Evolutionary conservation across 352 stramenopile genomes (phyloP), one percentile per base, ranked within the genome.

Genomic region (Pythium insidiosum): DNA sequence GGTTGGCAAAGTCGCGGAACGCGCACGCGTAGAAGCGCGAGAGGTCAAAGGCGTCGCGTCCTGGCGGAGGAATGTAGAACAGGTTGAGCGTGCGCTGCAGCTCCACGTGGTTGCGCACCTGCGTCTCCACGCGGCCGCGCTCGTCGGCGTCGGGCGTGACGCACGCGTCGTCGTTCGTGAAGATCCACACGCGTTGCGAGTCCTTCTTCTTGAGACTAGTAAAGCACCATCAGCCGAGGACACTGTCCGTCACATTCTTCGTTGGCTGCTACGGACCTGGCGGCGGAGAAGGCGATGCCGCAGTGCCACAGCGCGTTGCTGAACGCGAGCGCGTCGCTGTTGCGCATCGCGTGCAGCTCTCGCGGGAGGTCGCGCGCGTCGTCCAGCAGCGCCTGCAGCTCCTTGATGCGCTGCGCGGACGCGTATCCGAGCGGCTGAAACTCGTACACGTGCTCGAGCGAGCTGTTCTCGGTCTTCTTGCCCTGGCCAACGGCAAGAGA

Each of bases 291-390:
- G 6, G 73, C 69, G 20, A 89, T 84, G 16, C 76, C 73, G 46
- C 73, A 87, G 53, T 89, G 76, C 79, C 79, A 92, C 24, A 92
- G 53, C 25, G 75, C 75, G 23, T 92, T 92, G 58, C 79, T 92
- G 51, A 92, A 76, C 2, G 73, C 66, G 6, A 92, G 45, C 15
- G 55, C 58, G 2, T 88, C 76, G 10, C 39, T 61, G 39, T 79
- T 82, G 3, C 58, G 41, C 68, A 92, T 88, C 26, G 66, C 67
- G 37, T 76, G 43, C 43, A 73, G 78, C 23, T 66, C 63, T 21
- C 37, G 42, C 30, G 66, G 56, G 2, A 82, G 58, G 23, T 84
- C 59, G 19, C 26, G 11, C 9, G 57, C 50, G 10, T 66, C 63
- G 3, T 67, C 54, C n/a, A 83, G 23, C 9, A 91, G 39, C 21